Percentiles rank a stretch among this genome's conserved stretches.
phyloP scores from a whole-genome alignment of 73 alveolate genomes.

The Paramecium caudatum region DNA sequence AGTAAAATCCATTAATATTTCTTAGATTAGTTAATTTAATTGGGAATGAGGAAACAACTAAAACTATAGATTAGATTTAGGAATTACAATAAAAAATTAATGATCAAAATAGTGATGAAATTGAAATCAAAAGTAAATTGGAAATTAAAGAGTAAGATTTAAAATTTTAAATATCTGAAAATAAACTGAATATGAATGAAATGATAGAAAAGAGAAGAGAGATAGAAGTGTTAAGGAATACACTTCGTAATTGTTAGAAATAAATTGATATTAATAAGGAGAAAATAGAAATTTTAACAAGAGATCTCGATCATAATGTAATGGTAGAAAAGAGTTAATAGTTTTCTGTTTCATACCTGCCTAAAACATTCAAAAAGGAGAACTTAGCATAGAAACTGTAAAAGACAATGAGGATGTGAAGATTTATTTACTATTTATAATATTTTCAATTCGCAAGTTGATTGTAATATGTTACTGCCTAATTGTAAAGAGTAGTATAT shows the following conservation, averaged over 20 bases:
- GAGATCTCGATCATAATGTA: constrained; percentile 43
- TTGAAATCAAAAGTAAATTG: constrained; percentile 36
- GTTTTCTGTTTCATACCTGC: constrained; percentile 14
- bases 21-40: constrained; percentile 1
- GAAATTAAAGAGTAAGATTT: constrained; percentile 62
- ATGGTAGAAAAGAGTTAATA: constrained; percentile 51
- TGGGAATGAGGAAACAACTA: constrained; percentile 33
- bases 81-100: constrained; percentile 18
- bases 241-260: constrained; percentile 33
- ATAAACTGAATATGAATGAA: constrained; percentile 60
- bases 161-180: constrained; percentile 16
- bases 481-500: constrained; percentile 46
- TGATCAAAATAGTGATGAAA: constrained; percentile 54
- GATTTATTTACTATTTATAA: constrained; percentile 4
- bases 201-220: constrained; percentile 66
- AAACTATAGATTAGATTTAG: constrained; percentile 23
- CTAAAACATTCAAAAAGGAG: constrained; percentile 13
- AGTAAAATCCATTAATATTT: background rate
- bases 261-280: constrained; percentile 53
- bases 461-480: constrained; percentile 24
- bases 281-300: constrained; percentile 39
- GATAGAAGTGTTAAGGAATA: constrained; percentile 23
- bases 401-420: constrained; percentile 59
- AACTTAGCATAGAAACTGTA: background rate
- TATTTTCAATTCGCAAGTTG: constrained; percentile 44